A percentile compares a stretch with the other conserved stretches of the same genome.
Evolutionary conservation across 306 rosid species (phyloP).

Genomic region (Hippophae rhamnoides): DNA sequence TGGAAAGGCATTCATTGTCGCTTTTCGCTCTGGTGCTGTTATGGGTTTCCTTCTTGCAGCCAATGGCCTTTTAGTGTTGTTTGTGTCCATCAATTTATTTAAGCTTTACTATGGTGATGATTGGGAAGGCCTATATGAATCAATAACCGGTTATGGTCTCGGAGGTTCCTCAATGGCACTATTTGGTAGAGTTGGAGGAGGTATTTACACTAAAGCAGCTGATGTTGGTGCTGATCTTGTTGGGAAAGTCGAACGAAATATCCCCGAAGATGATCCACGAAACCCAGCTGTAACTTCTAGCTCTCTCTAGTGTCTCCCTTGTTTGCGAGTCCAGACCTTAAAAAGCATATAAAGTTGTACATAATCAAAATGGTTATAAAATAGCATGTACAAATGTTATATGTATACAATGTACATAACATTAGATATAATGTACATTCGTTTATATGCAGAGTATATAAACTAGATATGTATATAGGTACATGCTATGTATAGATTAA

Average conservation of each 20-base stretch:
- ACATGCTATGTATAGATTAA: too few species aligned
- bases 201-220: conserved; percentile 72
- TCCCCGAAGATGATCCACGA: conserved; percentile 69
- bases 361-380: too few species aligned
- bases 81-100: conserved; percentile 40
- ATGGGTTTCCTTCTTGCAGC: conserved; percentile 74
- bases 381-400: too few species aligned
- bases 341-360: background rate
- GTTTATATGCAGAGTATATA: too few species aligned
- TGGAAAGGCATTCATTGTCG: conserved; percentile 47
- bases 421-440: too few species aligned
- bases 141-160: conserved; percentile 65
- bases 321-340: background rate
- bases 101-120: conserved; percentile 66
- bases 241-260: conserved; percentile 51
- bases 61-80: conserved; percentile 54
- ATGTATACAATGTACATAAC: too few species aligned
- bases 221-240: conserved; percentile 82
- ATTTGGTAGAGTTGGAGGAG: conserved; percentile 72
- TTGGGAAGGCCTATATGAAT: conserved; percentile 69
- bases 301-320: conserved; percentile 6
- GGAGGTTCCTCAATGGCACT: conserved; percentile 80
- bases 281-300: conserved; percentile 51
- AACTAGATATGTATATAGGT: too few species aligned
- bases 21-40: conserved; percentile 57